A percentile compares a stretch with the other conserved stretches of the same genome.
phyloP scores from a whole-genome alignment of 192 early-diverging fungal species.

The Backusella liffmaniae region DNA sequence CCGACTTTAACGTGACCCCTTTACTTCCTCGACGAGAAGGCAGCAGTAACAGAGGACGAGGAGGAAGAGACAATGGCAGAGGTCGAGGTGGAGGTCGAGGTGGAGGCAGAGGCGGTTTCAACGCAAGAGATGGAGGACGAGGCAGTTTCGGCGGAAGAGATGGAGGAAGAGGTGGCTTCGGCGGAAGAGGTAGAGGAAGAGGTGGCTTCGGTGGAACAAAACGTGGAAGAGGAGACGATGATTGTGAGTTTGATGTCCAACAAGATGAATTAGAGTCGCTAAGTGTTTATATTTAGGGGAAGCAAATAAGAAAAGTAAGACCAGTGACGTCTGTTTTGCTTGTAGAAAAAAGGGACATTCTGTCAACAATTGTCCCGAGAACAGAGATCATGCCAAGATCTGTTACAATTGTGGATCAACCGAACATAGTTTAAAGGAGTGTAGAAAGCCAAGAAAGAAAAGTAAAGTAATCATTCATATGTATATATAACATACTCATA shows the following conservation, averaged over 20 bases:
- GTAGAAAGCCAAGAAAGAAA: conserved; percentile 56
- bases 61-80: not conserved
- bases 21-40: conserved; percentile 6
- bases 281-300: not conserved
- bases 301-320: not conserved
- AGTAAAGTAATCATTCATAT: not conserved
- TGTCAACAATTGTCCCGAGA: conserved; percentile 77
- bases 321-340: conserved; percentile 71
- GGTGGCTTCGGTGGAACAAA: not conserved
- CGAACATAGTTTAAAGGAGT: conserved; percentile 81
- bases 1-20: conserved; percentile 13
- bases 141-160: not conserved
- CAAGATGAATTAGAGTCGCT: not conserved
- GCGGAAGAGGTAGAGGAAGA: not conserved
- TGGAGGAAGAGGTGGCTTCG: not conserved
- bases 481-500: no score
- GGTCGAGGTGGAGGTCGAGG: not conserved
- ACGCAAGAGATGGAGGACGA: not conserved
- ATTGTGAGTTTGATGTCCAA: not conserved
- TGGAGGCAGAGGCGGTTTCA: not conserved
- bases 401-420: conserved; percentile 90
- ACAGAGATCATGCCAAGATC: conserved; percentile 48
- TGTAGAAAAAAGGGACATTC: conserved; percentile 85
- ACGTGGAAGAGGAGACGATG: not conserved
- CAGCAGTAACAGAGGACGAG: not conserved